Conservation (phyloP, 352 stramenopile genomes). For the Phytopythium ostracodes region DNA sequence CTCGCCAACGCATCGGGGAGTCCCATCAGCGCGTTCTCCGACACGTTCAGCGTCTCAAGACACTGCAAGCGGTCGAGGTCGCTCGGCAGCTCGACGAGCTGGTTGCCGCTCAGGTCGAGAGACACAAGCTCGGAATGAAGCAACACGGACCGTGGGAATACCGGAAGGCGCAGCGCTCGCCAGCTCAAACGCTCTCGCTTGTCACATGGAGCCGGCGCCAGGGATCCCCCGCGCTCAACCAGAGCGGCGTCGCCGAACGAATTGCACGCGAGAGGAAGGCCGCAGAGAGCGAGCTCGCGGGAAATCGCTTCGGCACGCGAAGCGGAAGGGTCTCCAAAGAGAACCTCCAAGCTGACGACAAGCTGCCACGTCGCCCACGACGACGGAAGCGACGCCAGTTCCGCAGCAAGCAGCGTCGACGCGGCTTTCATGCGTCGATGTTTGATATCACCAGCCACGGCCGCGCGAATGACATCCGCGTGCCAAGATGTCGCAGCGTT, state of each 20-base stretch:
- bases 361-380: constrained; percentile 44
- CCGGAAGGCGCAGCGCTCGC: background rate
- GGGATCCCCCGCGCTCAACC: background rate
- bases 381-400: constrained; percentile 31
- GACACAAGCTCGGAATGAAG: constrained; percentile 24
- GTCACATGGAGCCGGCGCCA: background rate
- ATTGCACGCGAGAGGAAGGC: constrained; percentile 28
- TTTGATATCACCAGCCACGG: constrained; percentile 37
- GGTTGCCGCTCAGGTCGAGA: constrained; percentile 51
- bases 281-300: constrained; percentile 27
- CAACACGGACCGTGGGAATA: constrained; percentile 18
- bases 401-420: constrained; percentile 27
- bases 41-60: constrained; percentile 43
- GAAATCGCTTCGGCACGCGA: constrained; percentile 22
- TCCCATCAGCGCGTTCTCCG: constrained; percentile 47
- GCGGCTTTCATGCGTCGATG: constrained; percentile 37
- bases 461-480: constrained; percentile 27
- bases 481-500: constrained; percentile 19
- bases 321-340: constrained; percentile 35
- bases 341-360: constrained; percentile 43
- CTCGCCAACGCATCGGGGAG: constrained; percentile 27
- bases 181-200: constrained; percentile 2
- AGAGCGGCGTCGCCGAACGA: constrained; percentile 22
- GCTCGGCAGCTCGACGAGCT: constrained; percentile 37
- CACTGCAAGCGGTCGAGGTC: constrained; percentile 28